phyloP scores from a whole-genome alignment of 2,329 filamentous ascomycete species.

The Nigrograna mackinnonii region DNA sequence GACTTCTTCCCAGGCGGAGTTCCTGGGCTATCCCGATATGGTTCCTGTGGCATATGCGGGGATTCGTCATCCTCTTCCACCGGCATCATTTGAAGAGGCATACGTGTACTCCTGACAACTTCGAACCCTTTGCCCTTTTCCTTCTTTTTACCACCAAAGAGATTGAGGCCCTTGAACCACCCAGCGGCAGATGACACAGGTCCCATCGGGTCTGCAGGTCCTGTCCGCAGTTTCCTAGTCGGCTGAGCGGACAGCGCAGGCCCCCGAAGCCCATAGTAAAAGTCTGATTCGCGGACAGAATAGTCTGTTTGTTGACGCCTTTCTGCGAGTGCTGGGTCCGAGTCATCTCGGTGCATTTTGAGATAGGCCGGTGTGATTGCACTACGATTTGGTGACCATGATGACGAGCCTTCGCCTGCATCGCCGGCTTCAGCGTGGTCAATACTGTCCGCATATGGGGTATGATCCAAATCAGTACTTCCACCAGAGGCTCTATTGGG shows the following conservation, averaged over 20 bases:
- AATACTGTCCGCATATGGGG: conserved; percentile 49
- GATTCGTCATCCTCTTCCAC: conserved; percentile 63
- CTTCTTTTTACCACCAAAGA: conserved; percentile 84
- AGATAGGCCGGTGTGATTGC: conserved; percentile 54
- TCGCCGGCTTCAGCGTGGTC: conserved; percentile 37
- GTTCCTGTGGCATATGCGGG: conserved; percentile 31
- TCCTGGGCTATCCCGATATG: conserved; percentile 60
- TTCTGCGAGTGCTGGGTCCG: conserved; percentile 59
- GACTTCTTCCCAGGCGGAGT: conserved; percentile 18
- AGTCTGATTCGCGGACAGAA: conserved; percentile 91
- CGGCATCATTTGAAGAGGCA: conserved; percentile 73
- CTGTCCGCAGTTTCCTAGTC: conserved; percentile 85
- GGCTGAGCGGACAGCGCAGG: conserved; percentile 81
- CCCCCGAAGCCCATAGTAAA: conserved; percentile 92
- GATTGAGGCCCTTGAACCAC: conserved; percentile 71
- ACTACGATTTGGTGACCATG: conserved; percentile 26
- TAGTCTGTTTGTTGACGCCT: conserved; percentile 74
- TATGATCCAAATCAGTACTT: conserved; percentile 51
- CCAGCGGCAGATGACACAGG: conserved; percentile 86
- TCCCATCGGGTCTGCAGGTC: conserved; percentile 90
- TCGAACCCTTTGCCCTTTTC: conserved; percentile 97
- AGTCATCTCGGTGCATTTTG: conserved; percentile 50
- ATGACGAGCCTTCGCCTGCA: conserved; percentile 36
- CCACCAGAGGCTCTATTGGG: conserved; percentile 50
- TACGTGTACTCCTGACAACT: conserved; percentile 86